phyloP scores from a whole-genome alignment of 495 filamentous ascomycete species.

The Aspergillus sparsus region DNA sequence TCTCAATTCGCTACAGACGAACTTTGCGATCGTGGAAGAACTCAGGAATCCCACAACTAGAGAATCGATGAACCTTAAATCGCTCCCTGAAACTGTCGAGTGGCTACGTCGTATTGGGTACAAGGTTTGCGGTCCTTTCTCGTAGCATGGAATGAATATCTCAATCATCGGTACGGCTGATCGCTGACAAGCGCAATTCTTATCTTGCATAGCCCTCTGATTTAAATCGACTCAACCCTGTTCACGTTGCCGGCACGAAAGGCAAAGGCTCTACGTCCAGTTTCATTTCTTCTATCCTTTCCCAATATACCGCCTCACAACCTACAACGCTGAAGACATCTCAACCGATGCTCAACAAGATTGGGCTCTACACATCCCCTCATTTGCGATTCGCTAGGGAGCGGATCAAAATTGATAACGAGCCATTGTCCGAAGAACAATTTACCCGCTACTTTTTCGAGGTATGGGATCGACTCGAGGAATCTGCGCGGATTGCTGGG shows the following conservation, averaged over 20 bases:
- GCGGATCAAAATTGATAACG: conserved; percentile 79
- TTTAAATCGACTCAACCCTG: conserved; percentile 69
- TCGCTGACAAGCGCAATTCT: background rate
- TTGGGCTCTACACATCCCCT: conserved; percentile 87
- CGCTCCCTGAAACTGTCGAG: conserved; percentile 73
- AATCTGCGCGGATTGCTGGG: conserved; percentile 48
- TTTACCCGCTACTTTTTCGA: conserved; percentile 90
- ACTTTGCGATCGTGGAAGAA: conserved; percentile 74
- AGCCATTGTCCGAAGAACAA: conserved; percentile 68
- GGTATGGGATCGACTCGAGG: conserved; percentile 77
- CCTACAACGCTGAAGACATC: conserved; percentile 35
- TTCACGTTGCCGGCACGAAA: conserved; percentile 91
- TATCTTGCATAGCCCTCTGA: conserved; percentile 60
- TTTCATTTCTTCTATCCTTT: conserved; percentile 58
- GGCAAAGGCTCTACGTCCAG: conserved; percentile 72
- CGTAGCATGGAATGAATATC: conserved; percentile 1
- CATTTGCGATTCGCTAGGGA: conserved; percentile 87
- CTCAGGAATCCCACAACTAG: conserved; percentile 63
- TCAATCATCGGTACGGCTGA: background rate
- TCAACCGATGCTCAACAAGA: conserved; percentile 48
- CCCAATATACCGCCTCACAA: conserved; percentile 54
- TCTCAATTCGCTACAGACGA: conserved; percentile 88
- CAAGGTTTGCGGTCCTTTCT: conserved; percentile 52
- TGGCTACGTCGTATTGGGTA: conserved; percentile 80
- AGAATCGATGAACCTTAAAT: conserved; percentile 62